Conservation (phyloP, 176 grass and related monocot species). For the Juncus inflexus region DNA sequence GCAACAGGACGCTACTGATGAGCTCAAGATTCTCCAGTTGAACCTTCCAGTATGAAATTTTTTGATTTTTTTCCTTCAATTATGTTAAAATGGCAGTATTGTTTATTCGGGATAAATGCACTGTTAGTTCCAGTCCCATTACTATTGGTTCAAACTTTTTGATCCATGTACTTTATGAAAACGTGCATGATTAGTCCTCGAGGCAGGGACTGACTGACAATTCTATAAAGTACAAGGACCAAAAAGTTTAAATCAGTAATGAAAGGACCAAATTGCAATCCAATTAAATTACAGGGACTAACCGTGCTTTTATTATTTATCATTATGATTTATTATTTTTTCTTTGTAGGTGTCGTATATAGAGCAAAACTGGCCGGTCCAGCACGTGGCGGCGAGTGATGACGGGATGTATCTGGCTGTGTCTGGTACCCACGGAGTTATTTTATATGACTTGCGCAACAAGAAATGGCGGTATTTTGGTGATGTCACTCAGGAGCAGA, state of each 20-base stretch:
- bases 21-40: conserved; percentile 91
- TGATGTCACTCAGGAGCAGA: conserved; percentile 99
- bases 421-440: conserved; percentile 73
- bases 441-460: conserved; percentile 80
- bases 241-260: too few relatives aligned
- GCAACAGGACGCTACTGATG: conserved; percentile 81
- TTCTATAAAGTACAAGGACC: too few relatives aligned
- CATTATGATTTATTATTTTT: conserved; percentile 20
- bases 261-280: too few relatives aligned
- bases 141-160: too few relatives aligned
- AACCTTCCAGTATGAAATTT: conserved; percentile 83
- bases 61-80: too few relatives aligned
- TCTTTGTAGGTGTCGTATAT: conserved; percentile 82
- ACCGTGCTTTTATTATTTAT: not conserved
- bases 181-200: too few relatives aligned
- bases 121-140: too few relatives aligned
- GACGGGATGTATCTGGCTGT: conserved; percentile 94
- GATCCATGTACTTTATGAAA: too few relatives aligned
- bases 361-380: conserved; percentile 93
- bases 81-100: too few relatives aligned
- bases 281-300: too few relatives aligned
- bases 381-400: conserved; percentile 83
- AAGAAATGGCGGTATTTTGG: conserved; percentile 98
- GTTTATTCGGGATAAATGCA: too few relatives aligned
- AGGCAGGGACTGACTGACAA: too few relatives aligned